phyloP scores from a whole-genome alignment of 2,329 filamentous ascomycete species.

The Alternaria brassicae region DNA sequence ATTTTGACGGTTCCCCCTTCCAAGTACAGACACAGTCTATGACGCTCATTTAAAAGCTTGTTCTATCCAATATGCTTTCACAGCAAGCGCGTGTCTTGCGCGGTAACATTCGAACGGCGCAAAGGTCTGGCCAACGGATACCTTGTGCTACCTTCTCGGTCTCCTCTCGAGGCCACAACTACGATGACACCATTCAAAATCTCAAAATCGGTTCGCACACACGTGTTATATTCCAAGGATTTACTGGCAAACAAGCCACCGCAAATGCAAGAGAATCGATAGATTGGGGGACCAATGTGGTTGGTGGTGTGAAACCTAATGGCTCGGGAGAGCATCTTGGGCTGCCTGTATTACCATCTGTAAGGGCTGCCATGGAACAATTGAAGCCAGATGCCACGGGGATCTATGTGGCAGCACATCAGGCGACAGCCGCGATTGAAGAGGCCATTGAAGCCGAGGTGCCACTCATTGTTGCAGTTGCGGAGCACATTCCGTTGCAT shows the following conservation, averaged over 20 bases:
- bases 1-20: neutral
- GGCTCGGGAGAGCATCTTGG: slow-evolving; percentile 75
- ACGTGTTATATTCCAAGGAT: slow-evolving; percentile 73
- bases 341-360: slow-evolving; percentile 72
- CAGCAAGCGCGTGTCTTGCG: slow-evolving; percentile 20
- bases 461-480: slow-evolving; percentile 77
- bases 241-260: slow-evolving; percentile 73
- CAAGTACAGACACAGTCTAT: slow-evolving; percentile 3
- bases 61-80: slow-evolving; percentile 20
- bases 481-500: slow-evolving; percentile 80
- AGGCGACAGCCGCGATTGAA: slow-evolving; percentile 75
- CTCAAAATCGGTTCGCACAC: slow-evolving; percentile 72
- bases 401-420: slow-evolving; percentile 79
- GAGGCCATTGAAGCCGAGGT: slow-evolving; percentile 82
- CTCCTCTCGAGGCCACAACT: slow-evolving; percentile 49
- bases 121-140: slow-evolving; percentile 2
- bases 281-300: slow-evolving; percentile 79
- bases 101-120: slow-evolving; percentile 10
- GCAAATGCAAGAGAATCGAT: slow-evolving; percentile 78
- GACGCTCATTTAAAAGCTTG: slow-evolving; percentile 14
- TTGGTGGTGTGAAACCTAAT: slow-evolving; percentile 77
- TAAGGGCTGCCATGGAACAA: slow-evolving; percentile 71
- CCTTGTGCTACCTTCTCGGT: slow-evolving; percentile 38
- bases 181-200: slow-evolving; percentile 69
- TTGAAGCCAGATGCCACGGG: slow-evolving; percentile 79